These are phyloP conservation scores for Sugiyamaella paludigena DNA, from an alignment of 1,139 yeast species.

Conservation along the genomic window DNA sequence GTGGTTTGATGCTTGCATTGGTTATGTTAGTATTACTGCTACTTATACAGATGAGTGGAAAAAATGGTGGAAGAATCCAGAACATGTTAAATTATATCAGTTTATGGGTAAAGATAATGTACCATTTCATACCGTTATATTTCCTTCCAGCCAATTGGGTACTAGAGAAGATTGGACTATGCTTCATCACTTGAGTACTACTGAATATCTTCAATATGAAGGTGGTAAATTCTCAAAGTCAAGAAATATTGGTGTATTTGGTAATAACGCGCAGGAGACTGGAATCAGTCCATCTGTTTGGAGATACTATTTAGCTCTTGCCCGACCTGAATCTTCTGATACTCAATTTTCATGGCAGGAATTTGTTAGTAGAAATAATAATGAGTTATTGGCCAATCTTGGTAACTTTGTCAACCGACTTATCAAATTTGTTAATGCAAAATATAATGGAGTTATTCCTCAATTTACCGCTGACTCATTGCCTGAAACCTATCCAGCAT, in stretches of 20 bases:
- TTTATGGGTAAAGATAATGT: conserved; percentile 99
- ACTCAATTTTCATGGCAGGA: conserved; percentile 97
- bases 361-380: conserved; percentile 88
- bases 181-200: conserved; percentile 86
- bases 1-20: conserved; percentile 98
- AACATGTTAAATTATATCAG: conserved; percentile 80
- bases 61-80: conserved; percentile 92
- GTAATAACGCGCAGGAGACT: conserved; percentile 93
- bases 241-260: conserved; percentile 95
- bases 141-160: conserved; percentile 91
- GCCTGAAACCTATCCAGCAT: conserved; percentile 48
- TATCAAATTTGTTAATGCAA: conserved; percentile 84
- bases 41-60: conserved; percentile 81
- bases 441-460: conserved; percentile 89
- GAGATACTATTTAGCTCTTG: conserved; percentile 91
- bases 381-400: conserved; percentile 88
- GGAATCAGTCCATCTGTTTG: conserved; percentile 91
- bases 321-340: conserved; percentile 94
- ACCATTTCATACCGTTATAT: conserved; percentile 97
- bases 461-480: conserved; percentile 43
- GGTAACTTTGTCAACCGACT: conserved; percentile 96
- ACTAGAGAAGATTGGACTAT: conserved; percentile 87
- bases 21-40: conserved; percentile 94
- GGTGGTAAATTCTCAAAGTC: conserved; percentile 97
- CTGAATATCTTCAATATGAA: conserved; percentile 95